These are phyloP conservation scores for Bjerkandera adusta DNA, from an alignment of 1,284 basidiomycete genomes.

Conservation along the genomic window DNA sequence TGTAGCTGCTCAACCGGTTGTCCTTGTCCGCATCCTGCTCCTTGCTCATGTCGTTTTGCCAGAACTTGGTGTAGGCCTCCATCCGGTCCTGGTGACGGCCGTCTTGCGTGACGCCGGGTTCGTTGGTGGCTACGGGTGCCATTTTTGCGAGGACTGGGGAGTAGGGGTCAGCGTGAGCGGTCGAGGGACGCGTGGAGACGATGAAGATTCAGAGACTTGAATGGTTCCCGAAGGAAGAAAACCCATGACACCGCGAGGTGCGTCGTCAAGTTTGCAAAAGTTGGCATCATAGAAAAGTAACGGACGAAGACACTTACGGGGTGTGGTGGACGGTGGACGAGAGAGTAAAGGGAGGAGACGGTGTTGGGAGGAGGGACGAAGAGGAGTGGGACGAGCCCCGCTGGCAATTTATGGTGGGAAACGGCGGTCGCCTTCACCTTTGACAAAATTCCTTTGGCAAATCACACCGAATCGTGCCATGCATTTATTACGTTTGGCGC, in stretches of 20 bases:
- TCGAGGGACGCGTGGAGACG: constrained; percentile 4
- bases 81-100: constrained; percentile 83
- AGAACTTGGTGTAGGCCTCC: constrained; percentile 91
- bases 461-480: constrained; percentile 8
- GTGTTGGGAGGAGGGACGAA: too few species aligned
- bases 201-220: constrained; percentile 33
- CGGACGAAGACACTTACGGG: constrained; percentile 7
- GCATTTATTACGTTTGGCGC: too few species aligned
- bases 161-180: constrained; percentile 1
- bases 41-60: constrained; percentile 83
- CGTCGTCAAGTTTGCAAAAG: constrained; percentile 15
- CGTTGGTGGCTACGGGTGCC: constrained; percentile 25
- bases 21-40: constrained; percentile 72
- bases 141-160: constrained; percentile 21
- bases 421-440: too few species aligned
- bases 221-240: constrained; percentile 34
- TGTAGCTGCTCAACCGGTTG: constrained; percentile 83
- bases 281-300: constrained; percentile 12
- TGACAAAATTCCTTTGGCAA: not conserved
- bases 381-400: not conserved
- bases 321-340: not conserved
- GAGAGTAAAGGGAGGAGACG: too few species aligned
- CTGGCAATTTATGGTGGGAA: not conserved
- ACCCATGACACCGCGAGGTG: constrained; percentile 20
- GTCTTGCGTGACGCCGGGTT: constrained; percentile 41